These are phyloP conservation scores for Nadsonia starkeyi-henricii DNA, from an alignment of 1,139 yeast genomes.

Conservation along the genomic window DNA sequence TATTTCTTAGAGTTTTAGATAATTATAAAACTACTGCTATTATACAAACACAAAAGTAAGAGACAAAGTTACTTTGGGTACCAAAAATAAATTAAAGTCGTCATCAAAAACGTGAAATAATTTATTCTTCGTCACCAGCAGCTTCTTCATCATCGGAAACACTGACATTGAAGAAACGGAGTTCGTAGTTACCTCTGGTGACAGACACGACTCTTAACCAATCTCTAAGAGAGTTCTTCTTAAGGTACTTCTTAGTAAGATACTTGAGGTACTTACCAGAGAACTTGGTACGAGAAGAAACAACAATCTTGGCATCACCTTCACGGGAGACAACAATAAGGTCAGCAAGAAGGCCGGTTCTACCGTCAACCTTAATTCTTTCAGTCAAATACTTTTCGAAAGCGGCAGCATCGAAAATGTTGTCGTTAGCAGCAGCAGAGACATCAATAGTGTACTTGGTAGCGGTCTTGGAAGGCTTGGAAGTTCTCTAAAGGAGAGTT, in stretches of 20 bases:
- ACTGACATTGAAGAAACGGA: constrained; percentile 98
- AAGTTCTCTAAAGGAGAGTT: background rate
- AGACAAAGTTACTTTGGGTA: too few species aligned
- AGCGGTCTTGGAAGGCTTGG: constrained; percentile 23
- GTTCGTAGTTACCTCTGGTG: constrained; percentile 92
- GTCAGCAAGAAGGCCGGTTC: constrained; percentile 94
- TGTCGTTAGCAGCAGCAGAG: constrained; percentile 88
- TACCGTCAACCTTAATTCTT: constrained; percentile 97
- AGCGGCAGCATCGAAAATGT: constrained; percentile 89
- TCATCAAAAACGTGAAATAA: too few species aligned
- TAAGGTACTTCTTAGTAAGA: constrained; percentile 98
- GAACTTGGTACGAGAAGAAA: constrained; percentile 81
- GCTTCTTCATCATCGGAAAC: constrained; percentile 82
- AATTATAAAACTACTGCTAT: too few species aligned
- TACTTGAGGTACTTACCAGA: constrained; percentile 99
- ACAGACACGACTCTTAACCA: constrained; percentile 99
- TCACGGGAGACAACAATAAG: constrained; percentile 79
- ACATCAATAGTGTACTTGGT: constrained; percentile 94
- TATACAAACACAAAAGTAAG: too few species aligned
- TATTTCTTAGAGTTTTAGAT: too few species aligned
- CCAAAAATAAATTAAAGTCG: too few species aligned
- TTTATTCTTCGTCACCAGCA: background rate
- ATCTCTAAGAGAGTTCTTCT: constrained; percentile 96
- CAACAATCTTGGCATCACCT: constrained; percentile 70
- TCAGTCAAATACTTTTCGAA: constrained; percentile 96